phyloP scores from a whole-genome alignment of 805 yeast species.

The Ogataea paraovalis region DNA sequence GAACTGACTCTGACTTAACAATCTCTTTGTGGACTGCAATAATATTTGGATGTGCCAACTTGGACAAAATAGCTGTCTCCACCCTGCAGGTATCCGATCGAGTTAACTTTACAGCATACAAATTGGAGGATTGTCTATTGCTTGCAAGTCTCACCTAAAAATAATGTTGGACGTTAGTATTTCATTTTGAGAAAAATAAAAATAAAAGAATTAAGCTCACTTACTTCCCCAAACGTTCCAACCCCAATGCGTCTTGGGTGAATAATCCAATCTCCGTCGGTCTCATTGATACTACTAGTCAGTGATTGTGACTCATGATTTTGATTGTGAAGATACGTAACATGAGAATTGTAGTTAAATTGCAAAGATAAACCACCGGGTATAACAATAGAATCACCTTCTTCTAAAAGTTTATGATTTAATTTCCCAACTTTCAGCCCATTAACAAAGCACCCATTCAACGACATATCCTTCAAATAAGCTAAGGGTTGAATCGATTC shows the following conservation, averaged over 20 bases:
- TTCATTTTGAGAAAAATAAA: slow-evolving; percentile 1
- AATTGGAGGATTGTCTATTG: slow-evolving; percentile 18
- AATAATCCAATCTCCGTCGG: slow-evolving; percentile 39
- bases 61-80: slow-evolving; percentile 52
- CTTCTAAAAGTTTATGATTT: slow-evolving; percentile 29
- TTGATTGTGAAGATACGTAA: slow-evolving; percentile 16
- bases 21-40: slow-evolving; percentile 68
- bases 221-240: slow-evolving; percentile 58
- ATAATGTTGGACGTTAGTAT: slow-evolving; percentile 3
- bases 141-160: slow-evolving; percentile 32
- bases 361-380: slow-evolving; percentile 25
- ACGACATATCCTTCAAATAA: slow-evolving; percentile 47
- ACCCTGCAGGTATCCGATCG: slow-evolving; percentile 5
- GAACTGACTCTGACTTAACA: slow-evolving; percentile 73
- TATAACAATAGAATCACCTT: slow-evolving; percentile 38
- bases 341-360: slow-evolving; percentile 12
- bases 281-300: not conserved
- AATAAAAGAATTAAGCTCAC: slow-evolving; percentile 12
- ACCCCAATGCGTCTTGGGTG: slow-evolving; percentile 41
- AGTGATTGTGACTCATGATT: not conserved
- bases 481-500: slow-evolving; percentile 41
- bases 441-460: slow-evolving; percentile 49
- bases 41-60: slow-evolving; percentile 84
- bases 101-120: slow-evolving; percentile 48
- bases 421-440: slow-evolving; percentile 26